These are phyloP conservation scores for Grammothele lineata DNA, from an alignment of 768 basidiomycete genomes.

Conservation along the genomic window DNA sequence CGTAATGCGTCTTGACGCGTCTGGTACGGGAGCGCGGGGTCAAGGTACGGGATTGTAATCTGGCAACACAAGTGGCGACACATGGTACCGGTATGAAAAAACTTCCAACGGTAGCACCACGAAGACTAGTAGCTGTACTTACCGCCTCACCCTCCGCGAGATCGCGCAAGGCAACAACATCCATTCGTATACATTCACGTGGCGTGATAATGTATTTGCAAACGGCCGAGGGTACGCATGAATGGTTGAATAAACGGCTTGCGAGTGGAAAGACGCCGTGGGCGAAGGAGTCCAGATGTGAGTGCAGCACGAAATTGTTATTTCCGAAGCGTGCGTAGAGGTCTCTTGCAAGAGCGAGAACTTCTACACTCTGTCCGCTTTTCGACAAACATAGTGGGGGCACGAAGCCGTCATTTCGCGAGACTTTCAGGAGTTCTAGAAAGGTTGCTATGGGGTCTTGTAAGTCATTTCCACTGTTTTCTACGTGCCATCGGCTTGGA, in stretches of 20 bases:
- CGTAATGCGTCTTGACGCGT: constrained; percentile 55
- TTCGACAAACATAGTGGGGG: constrained; percentile 13
- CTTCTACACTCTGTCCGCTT: not conserved
- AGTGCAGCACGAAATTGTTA: constrained; percentile 79
- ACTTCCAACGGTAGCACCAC: too few relatives aligned
- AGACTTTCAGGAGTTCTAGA: constrained; percentile 22
- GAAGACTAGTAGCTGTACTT: constrained; percentile 1
- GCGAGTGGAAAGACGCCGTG: constrained; percentile 76
- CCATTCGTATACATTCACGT: constrained; percentile 45
- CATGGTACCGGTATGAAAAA: too few relatives aligned
- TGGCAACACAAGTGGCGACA: constrained; percentile 24
- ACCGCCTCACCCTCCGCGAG: constrained; percentile 67
- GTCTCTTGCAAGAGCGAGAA: constrained; percentile 10
- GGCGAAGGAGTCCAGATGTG: constrained; percentile 63
- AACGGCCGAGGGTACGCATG: constrained; percentile 70
- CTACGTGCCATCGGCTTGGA: not conserved
- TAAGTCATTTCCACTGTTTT: not conserved
- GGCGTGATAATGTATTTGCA: constrained; percentile 49
- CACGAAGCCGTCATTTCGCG: not conserved
- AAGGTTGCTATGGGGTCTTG: constrained; percentile 12
- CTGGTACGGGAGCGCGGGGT: constrained; percentile 63
- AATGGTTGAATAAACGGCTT: constrained; percentile 81
- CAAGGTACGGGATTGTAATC: constrained; percentile 75
- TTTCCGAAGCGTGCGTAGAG: constrained; percentile 66
- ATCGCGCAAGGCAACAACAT: constrained; percentile 58